Evolutionary conservation across 179 eudicot genomes (phyloP).

Genomic region (Gypsophila paniculata): DNA sequence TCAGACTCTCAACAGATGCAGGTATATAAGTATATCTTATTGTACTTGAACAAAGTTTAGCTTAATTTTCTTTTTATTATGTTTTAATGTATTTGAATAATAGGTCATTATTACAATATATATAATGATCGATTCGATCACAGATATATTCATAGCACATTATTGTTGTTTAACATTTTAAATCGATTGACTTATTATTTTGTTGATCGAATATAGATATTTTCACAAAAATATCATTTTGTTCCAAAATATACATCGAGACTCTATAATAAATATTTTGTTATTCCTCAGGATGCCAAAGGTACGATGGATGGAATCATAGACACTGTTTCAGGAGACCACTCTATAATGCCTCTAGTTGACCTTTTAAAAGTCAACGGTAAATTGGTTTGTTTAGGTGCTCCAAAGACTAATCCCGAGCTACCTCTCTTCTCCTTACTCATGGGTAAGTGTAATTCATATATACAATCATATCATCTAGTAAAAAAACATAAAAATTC

Average conservation of each 20-base stretch:
- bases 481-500: background rate
- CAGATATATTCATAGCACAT: too few species aligned
- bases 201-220: background rate
- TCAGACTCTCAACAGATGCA: constrained; percentile 22
- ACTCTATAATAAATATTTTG: background rate
- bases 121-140: too few species aligned
- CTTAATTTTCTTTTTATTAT: too few species aligned
- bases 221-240: background rate
- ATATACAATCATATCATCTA: background rate
- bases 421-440: constrained; percentile 18
- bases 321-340: constrained; percentile 25
- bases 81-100: too few species aligned
- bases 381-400: constrained; percentile 30
- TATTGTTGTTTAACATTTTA: too few species aligned
- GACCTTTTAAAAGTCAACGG: constrained; percentile 27
- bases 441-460: constrained; percentile 20
- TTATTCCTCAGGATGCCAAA: constrained; percentile 9
- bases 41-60: background rate
- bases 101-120: too few species aligned
- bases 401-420: constrained; percentile 25
- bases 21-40: background rate
- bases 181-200: background rate
- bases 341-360: constrained; percentile 23
- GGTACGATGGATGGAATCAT: constrained; percentile 25
- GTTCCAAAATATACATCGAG: background rate